phyloP scores from a whole-genome alignment of 2,329 filamentous ascomycete species.

The Aureobasidium melanogenum region DNA sequence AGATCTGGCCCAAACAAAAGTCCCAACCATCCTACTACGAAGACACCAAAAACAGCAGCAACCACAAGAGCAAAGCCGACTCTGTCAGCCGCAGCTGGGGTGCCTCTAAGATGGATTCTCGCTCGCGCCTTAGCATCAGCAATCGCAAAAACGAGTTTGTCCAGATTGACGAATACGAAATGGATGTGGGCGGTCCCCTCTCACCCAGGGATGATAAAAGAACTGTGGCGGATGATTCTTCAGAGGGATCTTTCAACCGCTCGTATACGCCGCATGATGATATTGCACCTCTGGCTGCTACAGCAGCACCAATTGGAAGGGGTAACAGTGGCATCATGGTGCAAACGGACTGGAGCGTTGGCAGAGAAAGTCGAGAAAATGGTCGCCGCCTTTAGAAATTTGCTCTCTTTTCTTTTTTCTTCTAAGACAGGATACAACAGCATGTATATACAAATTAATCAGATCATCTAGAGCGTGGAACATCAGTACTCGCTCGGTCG shows the following conservation, averaged over 20 bases:
- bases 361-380: neutral
- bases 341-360: neutral
- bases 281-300: neutral
- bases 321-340: neutral
- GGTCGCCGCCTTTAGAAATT: neutral
- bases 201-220: neutral
- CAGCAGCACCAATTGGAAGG: neutral
- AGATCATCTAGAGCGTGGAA: neutral
- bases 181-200: neutral
- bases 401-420: neutral
- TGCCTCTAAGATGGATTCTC: neutral
- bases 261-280: neutral
- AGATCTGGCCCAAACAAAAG: neutral
- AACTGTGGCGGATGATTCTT: neutral
- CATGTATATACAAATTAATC: neutral
- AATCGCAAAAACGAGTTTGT: constrained; percentile 4
- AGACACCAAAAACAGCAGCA: neutral
- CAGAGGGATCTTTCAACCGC: neutral
- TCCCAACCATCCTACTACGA: neutral
- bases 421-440: neutral
- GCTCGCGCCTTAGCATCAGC: neutral
- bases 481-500: neutral
- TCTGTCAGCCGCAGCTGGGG: neutral
- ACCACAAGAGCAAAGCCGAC: neutral
- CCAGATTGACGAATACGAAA: constrained; percentile 4